A percentile compares a stretch with the other conserved stretches of the same genome.
phyloP scores from a whole-genome alignment of 345 rosid species.

The Eucalyptus cloeziana region DNA sequence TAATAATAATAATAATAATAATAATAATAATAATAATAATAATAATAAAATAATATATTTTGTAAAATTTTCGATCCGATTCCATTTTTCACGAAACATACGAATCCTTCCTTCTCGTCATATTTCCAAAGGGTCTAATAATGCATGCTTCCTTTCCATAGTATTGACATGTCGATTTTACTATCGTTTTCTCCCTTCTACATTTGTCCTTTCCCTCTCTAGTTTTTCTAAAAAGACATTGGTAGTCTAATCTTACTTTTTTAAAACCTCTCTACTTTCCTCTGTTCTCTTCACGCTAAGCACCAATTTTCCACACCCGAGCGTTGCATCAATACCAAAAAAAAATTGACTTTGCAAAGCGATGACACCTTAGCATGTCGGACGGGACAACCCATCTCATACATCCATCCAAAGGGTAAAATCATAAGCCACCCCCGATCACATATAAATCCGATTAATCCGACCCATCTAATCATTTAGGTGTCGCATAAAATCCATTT shows the following conservation, averaged over 20 bases:
- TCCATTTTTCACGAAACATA: not conserved
- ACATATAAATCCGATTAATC: not conserved
- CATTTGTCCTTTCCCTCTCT: not conserved
- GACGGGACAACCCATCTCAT: not conserved
- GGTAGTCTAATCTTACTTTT: not conserved
- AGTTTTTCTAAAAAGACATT: not conserved
- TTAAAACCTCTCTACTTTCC: not conserved
- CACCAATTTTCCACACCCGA: not conserved
- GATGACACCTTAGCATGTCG: not conserved
- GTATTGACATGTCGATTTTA: not conserved
- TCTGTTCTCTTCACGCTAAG: not conserved
- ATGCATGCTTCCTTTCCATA: not conserved
- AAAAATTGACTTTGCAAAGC: not conserved
- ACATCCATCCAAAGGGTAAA: not conserved
- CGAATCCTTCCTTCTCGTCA: not conserved
- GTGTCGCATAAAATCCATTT: fast-evolving
- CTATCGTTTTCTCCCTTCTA: not conserved
- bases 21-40: no score
- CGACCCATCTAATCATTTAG: not conserved
- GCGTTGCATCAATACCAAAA: not conserved
- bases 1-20: no score
- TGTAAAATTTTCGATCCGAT: fast-evolving
- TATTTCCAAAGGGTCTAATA: not conserved
- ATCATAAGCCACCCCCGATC: not conserved
- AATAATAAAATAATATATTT: no score